Evolutionary conservation across 106 monocot species (phyloP).

Genomic region (Gastrodia elata): DNA sequence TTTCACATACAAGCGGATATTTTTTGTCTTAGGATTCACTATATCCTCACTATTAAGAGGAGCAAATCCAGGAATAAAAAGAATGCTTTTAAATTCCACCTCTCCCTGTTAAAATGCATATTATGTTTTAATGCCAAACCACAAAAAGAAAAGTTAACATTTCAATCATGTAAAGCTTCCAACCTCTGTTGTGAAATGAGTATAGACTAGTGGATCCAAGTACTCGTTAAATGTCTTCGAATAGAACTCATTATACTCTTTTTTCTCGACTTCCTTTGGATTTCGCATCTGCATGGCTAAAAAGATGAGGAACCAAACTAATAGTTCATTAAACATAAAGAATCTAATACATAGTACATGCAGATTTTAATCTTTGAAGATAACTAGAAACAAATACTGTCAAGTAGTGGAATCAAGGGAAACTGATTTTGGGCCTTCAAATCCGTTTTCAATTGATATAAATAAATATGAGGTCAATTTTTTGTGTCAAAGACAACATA

Average conservation of each 20-base stretch:
- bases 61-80: slow-evolving; percentile 93
- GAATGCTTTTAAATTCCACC: slow-evolving; percentile 95
- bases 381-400: neutral
- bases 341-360: neutral
- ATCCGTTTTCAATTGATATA: neutral
- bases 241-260: slow-evolving; percentile 91
- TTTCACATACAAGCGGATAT: slow-evolving; percentile 92
- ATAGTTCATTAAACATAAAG: no score
- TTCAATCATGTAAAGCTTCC: neutral
- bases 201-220: slow-evolving; percentile 77
- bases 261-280: slow-evolving; percentile 77
- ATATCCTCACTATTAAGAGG: slow-evolving; percentile 94
- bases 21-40: slow-evolving; percentile 88
- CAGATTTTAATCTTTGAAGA: neutral
- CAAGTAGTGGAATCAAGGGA: neutral
- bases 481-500: neutral
- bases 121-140: neutral
- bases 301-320: neutral
- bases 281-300: slow-evolving; percentile 63
- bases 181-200: slow-evolving; percentile 96
- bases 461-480: no score
- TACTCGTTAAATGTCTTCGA: slow-evolving; percentile 97
- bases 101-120: slow-evolving; percentile 55
- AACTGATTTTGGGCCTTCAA: neutral
- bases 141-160: neutral